Base-by-base conservation (phyloP, 305 asterid genomes). In the Fraxinus sp. region DNA sequence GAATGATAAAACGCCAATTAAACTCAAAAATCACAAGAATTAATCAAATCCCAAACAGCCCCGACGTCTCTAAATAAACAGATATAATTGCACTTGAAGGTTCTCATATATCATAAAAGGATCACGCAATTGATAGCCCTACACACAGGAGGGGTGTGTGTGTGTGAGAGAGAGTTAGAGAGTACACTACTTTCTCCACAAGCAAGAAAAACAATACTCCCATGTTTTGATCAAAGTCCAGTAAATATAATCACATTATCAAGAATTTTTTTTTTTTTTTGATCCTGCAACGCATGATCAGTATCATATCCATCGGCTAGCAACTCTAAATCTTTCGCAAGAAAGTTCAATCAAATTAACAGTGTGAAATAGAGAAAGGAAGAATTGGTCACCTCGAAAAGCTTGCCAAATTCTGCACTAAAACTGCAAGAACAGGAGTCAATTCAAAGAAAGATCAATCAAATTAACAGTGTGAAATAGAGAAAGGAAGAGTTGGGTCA, bases 201-300 rank as follows among this genome's bases (percentile, higher is more conserved):
- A 41, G 49, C 49, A 78, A 83, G 39, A 74, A 73, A 55, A 72
- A 83, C 66, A 37, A 57, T 52, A 24, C 35, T 22, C 49, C 49
- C 73, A 64, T 64, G 32, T 22, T 64, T 64, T 24, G 16, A 64
- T 24, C 13, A 64, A 24, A 64, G 37, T 26, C n/a, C 70, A 46
- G 24, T 8, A 46, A 10, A 57, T 9, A 4, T 41, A 28, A 55
- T 37, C 70, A 22, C 20, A 20, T 36, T 35, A 78, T 39, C 66
- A 35, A 36, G 24, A 30, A 30, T 28, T 28, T 28, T 28, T 28
- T 28, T 26, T 26, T 28, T 28, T 28, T 30, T 30, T 30, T 30
- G 33, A 30, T 30, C 33, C 33, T 30, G 57, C 57, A 14, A 13
- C 0, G 57, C 18, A 46, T 13, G n/a, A 39, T 73, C 0, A 26